phyloP scores from a whole-genome alignment of 495 filamentous ascomycete genomes.

The Pyrenula massariospora region DNA sequence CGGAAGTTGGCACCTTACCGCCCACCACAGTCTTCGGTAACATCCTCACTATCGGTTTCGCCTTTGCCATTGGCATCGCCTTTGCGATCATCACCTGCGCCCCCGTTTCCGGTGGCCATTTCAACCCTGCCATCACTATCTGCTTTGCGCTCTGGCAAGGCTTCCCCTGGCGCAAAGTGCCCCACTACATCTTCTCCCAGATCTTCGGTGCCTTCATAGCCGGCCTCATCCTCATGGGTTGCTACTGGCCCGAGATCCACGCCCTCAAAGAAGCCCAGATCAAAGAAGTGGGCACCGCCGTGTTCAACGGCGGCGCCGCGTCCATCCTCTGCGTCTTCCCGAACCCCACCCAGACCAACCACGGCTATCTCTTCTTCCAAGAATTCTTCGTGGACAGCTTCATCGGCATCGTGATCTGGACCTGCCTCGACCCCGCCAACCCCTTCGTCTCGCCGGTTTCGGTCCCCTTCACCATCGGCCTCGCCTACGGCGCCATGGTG shows the following conservation, averaged over 20 bases:
- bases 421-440: slow-evolving; percentile 40
- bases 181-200: slow-evolving; percentile 39
- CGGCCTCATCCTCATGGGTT: slow-evolving; percentile 33
- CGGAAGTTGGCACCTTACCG: neutral
- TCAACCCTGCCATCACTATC: slow-evolving; percentile 39
- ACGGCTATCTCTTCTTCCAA: slow-evolving; percentile 38
- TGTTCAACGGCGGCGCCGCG: slow-evolving; percentile 34
- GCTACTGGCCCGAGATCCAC: slow-evolving; percentile 33
- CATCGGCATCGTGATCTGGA: slow-evolving; percentile 41
- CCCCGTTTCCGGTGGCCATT: slow-evolving; percentile 39
- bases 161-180: slow-evolving; percentile 39
- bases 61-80: slow-evolving; percentile 39
- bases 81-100: slow-evolving; percentile 43
- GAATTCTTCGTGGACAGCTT: slow-evolving; percentile 43
- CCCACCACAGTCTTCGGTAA: slow-evolving; percentile 24
- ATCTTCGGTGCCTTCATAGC: slow-evolving; percentile 40
- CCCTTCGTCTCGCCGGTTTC: slow-evolving; percentile 32
- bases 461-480: slow-evolving; percentile 36
- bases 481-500: slow-evolving; percentile 36
- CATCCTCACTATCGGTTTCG: slow-evolving; percentile 36
- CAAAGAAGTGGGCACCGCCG: slow-evolving; percentile 16
- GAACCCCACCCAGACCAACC: slow-evolving; percentile 21
- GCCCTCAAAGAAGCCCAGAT: slow-evolving; percentile 19
- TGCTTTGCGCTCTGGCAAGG: slow-evolving; percentile 39
- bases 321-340: slow-evolving; percentile 33